Percentiles rank a stretch among this genome's conserved stretches.
Conservation (phyloP, 2,329 filamentous ascomycete species). For the Aspergillus terreus region DNA sequence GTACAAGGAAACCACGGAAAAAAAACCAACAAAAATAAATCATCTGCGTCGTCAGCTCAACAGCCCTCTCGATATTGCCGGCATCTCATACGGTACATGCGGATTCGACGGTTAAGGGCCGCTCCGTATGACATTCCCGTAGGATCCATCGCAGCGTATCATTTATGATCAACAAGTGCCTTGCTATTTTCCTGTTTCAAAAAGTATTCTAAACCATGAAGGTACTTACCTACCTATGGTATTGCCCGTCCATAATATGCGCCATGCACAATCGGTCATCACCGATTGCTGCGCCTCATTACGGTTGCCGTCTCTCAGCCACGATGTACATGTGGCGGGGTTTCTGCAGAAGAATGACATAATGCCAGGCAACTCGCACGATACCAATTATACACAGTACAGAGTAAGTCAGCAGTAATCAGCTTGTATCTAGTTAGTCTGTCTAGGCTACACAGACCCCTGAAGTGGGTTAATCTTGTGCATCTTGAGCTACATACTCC, state of each 20-base stretch:
- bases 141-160: background rate
- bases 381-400: background rate
- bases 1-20: background rate
- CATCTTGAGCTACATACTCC: no score
- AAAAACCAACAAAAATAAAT: background rate
- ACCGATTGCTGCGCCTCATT: constrained; percentile 10
- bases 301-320: constrained; percentile 4
- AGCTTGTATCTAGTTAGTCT: background rate
- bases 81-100: background rate
- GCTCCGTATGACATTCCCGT: constrained; percentile 1
- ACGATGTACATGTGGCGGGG: constrained; percentile 7
- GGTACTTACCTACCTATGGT: no score
- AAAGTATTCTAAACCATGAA: background rate
- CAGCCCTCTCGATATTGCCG: background rate
- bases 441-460: no score
- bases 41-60: constrained; percentile 8
- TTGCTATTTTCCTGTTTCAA: background rate
- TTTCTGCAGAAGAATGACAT: constrained; percentile 8
- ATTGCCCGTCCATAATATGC: background rate
- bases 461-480: no score
- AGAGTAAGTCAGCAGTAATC: background rate
- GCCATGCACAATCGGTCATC: constrained; percentile 5
- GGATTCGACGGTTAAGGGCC: constrained; percentile 1
- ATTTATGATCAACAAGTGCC: background rate
- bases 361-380: background rate